These are phyloP conservation scores for Logfia minima DNA, from an alignment of 129 eudicot genomes.

Conservation along the genomic window DNA sequence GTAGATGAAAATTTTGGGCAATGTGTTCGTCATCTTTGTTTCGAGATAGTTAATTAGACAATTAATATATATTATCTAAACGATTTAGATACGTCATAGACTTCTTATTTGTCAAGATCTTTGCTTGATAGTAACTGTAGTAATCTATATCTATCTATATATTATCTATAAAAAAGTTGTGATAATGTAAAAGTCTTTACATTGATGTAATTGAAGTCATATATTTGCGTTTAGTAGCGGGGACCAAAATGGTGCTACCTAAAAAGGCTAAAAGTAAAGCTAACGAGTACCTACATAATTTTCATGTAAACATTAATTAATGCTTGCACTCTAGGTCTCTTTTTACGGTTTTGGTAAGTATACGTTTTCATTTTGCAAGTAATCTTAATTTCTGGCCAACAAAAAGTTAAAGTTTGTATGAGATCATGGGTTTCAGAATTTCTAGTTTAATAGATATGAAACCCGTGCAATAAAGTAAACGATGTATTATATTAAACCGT, in stretches of 20 bases:
- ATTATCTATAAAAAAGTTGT: background rate
- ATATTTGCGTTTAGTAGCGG: background rate
- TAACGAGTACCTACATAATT: background rate
- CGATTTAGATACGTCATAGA: slow-evolving; percentile 12
- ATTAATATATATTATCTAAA: background rate
- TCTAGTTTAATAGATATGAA: background rate
- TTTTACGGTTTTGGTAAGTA: slow-evolving; percentile 13
- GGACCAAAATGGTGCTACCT: slow-evolving; percentile 26
- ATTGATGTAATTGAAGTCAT: background rate
- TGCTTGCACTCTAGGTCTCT: slow-evolving; percentile 18
- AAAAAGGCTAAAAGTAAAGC: background rate
- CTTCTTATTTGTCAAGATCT: slow-evolving; percentile 10
- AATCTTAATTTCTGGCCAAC: background rate
- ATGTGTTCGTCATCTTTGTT: slow-evolving; percentile 6
- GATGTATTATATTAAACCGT: background rate
- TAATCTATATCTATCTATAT: too few species aligned
- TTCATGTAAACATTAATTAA: slow-evolving; percentile 6
- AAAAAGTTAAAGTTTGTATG: background rate
- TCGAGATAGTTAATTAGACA: slow-evolving; percentile 1
- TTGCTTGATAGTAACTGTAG: background rate
- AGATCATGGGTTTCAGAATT: slow-evolving; percentile 7
- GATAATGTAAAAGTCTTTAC: background rate
- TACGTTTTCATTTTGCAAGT: background rate
- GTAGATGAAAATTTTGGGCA: background rate
- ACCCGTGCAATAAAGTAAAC: slow-evolving; percentile 5